Evolutionary conservation across 208 protist species (phyloP).

Genomic region (Trypanosoma mega): DNA sequence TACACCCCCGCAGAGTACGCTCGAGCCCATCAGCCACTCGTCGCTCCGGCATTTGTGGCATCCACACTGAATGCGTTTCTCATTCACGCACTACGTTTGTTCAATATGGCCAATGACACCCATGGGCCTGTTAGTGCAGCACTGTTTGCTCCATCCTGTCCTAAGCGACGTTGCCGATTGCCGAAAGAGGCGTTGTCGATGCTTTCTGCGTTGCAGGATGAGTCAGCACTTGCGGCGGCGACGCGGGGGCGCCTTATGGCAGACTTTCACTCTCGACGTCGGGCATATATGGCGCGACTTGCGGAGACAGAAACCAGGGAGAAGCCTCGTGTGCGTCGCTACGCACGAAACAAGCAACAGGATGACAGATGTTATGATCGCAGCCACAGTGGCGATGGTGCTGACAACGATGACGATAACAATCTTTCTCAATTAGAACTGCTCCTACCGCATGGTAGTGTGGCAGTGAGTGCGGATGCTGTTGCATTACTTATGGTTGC

Average conservation of each 20-base stretch:
- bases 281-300: background rate
- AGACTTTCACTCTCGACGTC: slow-evolving; percentile 37
- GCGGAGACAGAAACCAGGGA: background rate
- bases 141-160: slow-evolving; percentile 4
- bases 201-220: slow-evolving; percentile 42
- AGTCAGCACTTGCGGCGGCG: slow-evolving; percentile 24
- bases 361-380: background rate
- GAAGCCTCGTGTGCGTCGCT: background rate
- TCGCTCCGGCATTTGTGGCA: slow-evolving; percentile 32
- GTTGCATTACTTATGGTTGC: slow-evolving; percentile 41
- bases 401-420: background rate
- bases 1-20: slow-evolving; percentile 45
- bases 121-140: slow-evolving; percentile 5
- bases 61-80: slow-evolving; percentile 55
- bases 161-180: no score
- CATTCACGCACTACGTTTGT: slow-evolving; percentile 22
- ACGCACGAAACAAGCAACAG: background rate
- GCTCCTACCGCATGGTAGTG: slow-evolving; percentile 45
- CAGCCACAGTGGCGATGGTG: slow-evolving; percentile 7
- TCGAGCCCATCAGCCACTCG: slow-evolving; percentile 35
- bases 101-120: background rate
- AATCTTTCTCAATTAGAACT: slow-evolving; percentile 36
- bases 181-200: slow-evolving; percentile 23
- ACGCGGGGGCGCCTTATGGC: slow-evolving; percentile 30
- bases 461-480: slow-evolving; percentile 35